Percentiles rank a stretch among this genome's conserved stretches.
These are phyloP conservation scores for Phytophthora cajani DNA, from an alignment of 352 stramenopile species.

Conservation along the genomic window DNA sequence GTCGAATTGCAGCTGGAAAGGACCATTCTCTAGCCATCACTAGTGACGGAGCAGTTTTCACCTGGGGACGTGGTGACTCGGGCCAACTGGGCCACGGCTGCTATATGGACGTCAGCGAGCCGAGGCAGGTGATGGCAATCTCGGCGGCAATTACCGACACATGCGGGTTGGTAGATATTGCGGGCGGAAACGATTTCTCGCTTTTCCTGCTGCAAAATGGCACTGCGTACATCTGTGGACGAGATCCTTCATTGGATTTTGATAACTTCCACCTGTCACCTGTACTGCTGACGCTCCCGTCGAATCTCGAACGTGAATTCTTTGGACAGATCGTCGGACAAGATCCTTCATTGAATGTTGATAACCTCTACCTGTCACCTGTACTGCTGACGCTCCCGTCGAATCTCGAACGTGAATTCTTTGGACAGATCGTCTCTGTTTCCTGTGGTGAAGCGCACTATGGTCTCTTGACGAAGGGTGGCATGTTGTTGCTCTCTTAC, in stretches of 20 bases:
- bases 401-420: slow-evolving; percentile 25
- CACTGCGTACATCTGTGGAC: slow-evolving; percentile 41
- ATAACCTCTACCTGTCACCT: slow-evolving; percentile 37
- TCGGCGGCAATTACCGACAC: slow-evolving; percentile 25
- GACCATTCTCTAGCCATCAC: slow-evolving; percentile 73
- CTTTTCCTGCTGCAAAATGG: slow-evolving; percentile 46
- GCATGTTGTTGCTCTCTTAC: slow-evolving; percentile 39
- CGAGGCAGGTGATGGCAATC: slow-evolving; percentile 68
- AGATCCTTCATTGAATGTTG: slow-evolving; percentile 36
- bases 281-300: slow-evolving; percentile 30
- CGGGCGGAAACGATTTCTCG: slow-evolving; percentile 49
- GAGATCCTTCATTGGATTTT: slow-evolving; percentile 37
- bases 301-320: slow-evolving; percentile 22
- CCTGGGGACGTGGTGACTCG: slow-evolving; percentile 70
- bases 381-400: slow-evolving; percentile 31
- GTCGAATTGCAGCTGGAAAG: slow-evolving; percentile 66
- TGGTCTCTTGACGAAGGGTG: slow-evolving; percentile 37
- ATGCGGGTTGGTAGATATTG: slow-evolving; percentile 36
- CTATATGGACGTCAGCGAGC: slow-evolving; percentile 63
- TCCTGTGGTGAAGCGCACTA: slow-evolving; percentile 58
- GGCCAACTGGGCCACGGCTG: slow-evolving; percentile 74
- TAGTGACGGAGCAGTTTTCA: slow-evolving; percentile 62
- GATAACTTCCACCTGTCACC: slow-evolving; percentile 37
- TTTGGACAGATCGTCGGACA: slow-evolving; percentile 33
- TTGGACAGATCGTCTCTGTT: slow-evolving; percentile 34